phyloP scores from a whole-genome alignment of 495 filamentous ascomycete genomes.

The Oidiodendron maius region DNA sequence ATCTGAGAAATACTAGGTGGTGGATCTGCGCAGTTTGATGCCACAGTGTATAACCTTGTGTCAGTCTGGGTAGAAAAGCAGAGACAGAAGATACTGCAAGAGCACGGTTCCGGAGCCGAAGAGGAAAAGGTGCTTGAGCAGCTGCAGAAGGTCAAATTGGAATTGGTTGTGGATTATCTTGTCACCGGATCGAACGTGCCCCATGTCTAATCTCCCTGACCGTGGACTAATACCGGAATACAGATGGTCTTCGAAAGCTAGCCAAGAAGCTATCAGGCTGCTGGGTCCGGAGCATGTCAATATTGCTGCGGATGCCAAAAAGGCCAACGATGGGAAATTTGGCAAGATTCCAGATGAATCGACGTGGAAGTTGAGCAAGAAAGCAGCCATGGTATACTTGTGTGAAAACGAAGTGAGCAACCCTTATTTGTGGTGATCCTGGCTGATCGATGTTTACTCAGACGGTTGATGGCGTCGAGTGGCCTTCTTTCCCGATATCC shows the following conservation, averaged over 20 bases:
- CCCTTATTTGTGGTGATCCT: too few species aligned
- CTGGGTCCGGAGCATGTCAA: conserved; percentile 76
- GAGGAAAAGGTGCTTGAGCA: not conserved
- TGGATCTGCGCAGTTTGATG: conserved; percentile 77
- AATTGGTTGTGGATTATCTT: conserved; percentile 79
- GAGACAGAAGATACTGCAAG: conserved; percentile 36
- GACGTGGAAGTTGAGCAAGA: conserved; percentile 69
- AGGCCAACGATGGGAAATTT: too few species aligned
- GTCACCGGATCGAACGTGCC: conserved; percentile 87
- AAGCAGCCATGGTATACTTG: conserved; percentile 78
- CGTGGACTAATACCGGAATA: too few species aligned
- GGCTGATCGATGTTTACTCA: too few species aligned
- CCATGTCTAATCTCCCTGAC: too few species aligned
- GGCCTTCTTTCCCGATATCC: conserved; percentile 60
- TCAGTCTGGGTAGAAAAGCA: conserved; percentile 71
- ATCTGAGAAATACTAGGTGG: too few species aligned
- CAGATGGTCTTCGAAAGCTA: conserved; percentile 95
- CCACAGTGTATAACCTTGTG: conserved; percentile 75
- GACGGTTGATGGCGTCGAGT: conserved; percentile 94
- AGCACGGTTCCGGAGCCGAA: too few species aligned
- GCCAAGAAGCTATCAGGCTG: conserved; percentile 72
- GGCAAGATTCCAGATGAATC: conserved; percentile 71
- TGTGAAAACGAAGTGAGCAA: conserved; percentile 98
- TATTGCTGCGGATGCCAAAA: conserved; percentile 66
- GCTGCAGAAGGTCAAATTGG: conserved; percentile 26